Percentiles rank a stretch among this genome's conserved stretches.
These are phyloP conservation scores for Eucalyptus sp. DNA, from an alignment of 345 rosid genomes.

Conservation along the genomic window DNA sequence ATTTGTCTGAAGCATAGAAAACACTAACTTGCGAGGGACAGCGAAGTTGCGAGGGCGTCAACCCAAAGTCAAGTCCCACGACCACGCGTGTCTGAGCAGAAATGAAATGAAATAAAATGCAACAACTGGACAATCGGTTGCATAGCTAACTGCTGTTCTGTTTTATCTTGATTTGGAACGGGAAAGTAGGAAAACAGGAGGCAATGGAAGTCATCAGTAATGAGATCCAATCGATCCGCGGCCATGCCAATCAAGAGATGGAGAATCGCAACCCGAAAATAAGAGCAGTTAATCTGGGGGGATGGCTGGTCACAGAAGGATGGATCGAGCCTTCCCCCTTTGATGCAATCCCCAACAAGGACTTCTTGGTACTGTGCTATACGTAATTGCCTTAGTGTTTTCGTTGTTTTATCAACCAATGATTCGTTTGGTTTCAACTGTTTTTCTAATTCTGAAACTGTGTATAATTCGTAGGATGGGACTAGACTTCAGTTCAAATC, in stretches of 20 bases:
- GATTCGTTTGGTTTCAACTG: neutral
- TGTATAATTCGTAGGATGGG: constrained; percentile 28
- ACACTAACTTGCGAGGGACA: no score
- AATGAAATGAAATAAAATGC: no score
- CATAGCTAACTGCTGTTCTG: neutral
- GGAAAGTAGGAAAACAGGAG: neutral
- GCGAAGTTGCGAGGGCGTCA: no score
- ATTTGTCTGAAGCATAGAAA: no score
- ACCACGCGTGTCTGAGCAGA: no score
- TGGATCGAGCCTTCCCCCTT: constrained; percentile 70
- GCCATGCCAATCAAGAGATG: neutral
- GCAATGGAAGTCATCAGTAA: neutral
- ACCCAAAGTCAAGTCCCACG: no score
- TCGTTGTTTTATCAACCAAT: neutral
- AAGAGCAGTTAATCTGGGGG: constrained; percentile 59
- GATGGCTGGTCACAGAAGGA: constrained; percentile 64
- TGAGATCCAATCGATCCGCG: neutral
- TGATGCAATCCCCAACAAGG: constrained; percentile 45
- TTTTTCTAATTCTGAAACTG: neutral
- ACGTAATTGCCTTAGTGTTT: neutral
- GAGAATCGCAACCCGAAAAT: neutral
- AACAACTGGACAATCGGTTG: neutral
- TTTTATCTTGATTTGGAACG: neutral
- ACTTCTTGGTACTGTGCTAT: constrained; percentile 30
- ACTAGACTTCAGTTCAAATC: constrained; percentile 42